Evolutionary conservation across 2,329 filamentous ascomycete species (phyloP).

Genomic region (Didymella lethalis): DNA sequence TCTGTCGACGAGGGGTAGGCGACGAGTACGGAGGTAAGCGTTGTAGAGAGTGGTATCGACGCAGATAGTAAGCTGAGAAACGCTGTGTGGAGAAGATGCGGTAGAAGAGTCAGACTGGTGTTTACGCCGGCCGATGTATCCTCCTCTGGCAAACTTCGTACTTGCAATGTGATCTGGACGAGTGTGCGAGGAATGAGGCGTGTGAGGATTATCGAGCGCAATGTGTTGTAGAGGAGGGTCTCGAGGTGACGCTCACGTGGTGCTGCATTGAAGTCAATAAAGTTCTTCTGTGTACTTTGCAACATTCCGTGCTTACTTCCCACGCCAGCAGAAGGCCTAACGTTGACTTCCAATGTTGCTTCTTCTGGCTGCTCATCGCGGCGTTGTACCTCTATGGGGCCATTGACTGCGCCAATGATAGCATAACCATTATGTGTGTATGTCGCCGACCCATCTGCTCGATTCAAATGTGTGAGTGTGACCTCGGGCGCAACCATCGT

Average conservation of each 20-base stretch:
- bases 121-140: slow-evolving; percentile 67
- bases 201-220: slow-evolving; percentile 77
- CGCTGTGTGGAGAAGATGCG: slow-evolving; percentile 81
- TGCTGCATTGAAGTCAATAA: slow-evolving; percentile 27
- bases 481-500: slow-evolving; percentile 43
- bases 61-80: slow-evolving; percentile 85
- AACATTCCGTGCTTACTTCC: slow-evolving; percentile 65
- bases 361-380: slow-evolving; percentile 93
- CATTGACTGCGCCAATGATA: slow-evolving; percentile 86
- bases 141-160: slow-evolving; percentile 73
- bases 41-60: slow-evolving; percentile 78
- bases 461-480: slow-evolving; percentile 61
- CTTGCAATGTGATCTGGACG: slow-evolving; percentile 83
- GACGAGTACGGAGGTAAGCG: slow-evolving; percentile 80
- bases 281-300: no score
- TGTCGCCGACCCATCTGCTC: slow-evolving; percentile 80
- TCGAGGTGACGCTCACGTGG: slow-evolving; percentile 76
- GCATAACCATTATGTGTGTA: slow-evolving; percentile 80
- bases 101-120: slow-evolving; percentile 79
- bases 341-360: slow-evolving; percentile 86
- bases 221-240: slow-evolving; percentile 72
- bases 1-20: slow-evolving; percentile 78
- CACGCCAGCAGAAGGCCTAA: slow-evolving; percentile 84
- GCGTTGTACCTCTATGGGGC: slow-evolving; percentile 87
- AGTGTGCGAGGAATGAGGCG: slow-evolving; percentile 78